These are phyloP conservation scores for Gardenia jasminoides DNA, from an alignment of 257 asterid genomes.

Conservation along the genomic window DNA sequence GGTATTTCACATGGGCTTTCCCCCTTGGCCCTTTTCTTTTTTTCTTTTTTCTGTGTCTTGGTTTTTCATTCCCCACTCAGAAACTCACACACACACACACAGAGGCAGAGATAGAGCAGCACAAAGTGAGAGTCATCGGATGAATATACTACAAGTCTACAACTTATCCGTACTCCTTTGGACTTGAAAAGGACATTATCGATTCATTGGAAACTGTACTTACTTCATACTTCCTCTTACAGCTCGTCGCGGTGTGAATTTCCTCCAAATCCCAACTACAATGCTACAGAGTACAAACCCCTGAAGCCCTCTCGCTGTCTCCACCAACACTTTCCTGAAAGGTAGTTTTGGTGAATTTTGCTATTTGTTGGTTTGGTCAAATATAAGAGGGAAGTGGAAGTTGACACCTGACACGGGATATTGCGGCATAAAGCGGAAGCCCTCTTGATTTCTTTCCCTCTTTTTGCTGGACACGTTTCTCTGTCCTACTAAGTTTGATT, in stretches of 20 bases:
- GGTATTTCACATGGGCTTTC: conserved; percentile 12
- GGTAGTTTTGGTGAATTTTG: neutral
- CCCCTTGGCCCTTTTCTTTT: neutral
- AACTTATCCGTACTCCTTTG: neutral
- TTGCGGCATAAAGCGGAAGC: neutral
- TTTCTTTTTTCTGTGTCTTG: neutral
- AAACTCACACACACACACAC: neutral
- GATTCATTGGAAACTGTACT: neutral
- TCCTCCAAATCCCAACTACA: neutral
- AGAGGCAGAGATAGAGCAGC: too few relatives aligned
- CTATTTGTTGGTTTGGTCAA: neutral
- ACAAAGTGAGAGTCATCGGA: too few relatives aligned
- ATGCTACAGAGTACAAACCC: neutral
- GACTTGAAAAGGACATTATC: neutral
- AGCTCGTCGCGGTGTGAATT: neutral
- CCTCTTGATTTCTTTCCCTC: neutral
- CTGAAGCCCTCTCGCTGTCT: neutral
- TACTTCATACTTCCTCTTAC: neutral
- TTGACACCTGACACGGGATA: neutral
- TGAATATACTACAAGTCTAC: too few relatives aligned
- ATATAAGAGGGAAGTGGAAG: neutral
- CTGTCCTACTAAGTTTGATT: too few relatives aligned
- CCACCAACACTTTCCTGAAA: conserved; percentile 40
- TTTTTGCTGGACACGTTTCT: neutral
- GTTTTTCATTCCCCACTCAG: neutral